Base-by-base conservation (phyloP, 73 alveolate species). In the Paramecium biaurelia region DNA sequence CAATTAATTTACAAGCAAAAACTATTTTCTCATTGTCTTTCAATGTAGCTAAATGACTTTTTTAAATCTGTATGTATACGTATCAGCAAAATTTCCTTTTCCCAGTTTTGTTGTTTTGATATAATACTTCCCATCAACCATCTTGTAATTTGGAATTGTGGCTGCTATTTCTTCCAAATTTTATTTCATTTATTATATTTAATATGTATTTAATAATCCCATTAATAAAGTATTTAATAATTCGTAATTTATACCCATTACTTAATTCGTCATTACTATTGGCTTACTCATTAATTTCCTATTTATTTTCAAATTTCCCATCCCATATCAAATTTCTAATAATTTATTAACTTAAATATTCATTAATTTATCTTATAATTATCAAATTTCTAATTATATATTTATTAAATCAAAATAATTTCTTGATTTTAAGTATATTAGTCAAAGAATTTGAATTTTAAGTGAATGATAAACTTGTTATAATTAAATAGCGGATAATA, bases 61-160 rank as follows among this genome's bases (percentile, higher is more conserved):
- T 28, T 11, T 30, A 41, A 42, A 20, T 23, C 14, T 30, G 18
- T 15, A 41, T 42, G 12, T 10, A 43, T 89, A 89, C 58, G 94
- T 89, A 6, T 89, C 94, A 10, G 94, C 94, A 70, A 70, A 70
- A 89, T 70, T 89, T 5, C 94, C 94, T 57, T 89, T 89, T 34
- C 94, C 94, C 76, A 89, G 76, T 32, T 70, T 72, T 21, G 85
- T 76, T 9, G 85, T 89, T 82, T 89, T 89, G 37, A 89, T 89
- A 56, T 42, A 89, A 15, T 89, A 89, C 42, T 89, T 89, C 70
- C 84, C 70, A 82, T 89, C 94, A 30, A 89, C 87, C 87, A 89
- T 47, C 76, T 89, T 89, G 12, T 70, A 89, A 89, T 89, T 89
- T 21, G 90, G 76, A 43, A 79, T 41, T 41, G 90, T 43, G 42